Evolutionary conservation across 2,329 filamentous ascomycete species (phyloP).

Genomic region (Nemania sp.): DNA sequence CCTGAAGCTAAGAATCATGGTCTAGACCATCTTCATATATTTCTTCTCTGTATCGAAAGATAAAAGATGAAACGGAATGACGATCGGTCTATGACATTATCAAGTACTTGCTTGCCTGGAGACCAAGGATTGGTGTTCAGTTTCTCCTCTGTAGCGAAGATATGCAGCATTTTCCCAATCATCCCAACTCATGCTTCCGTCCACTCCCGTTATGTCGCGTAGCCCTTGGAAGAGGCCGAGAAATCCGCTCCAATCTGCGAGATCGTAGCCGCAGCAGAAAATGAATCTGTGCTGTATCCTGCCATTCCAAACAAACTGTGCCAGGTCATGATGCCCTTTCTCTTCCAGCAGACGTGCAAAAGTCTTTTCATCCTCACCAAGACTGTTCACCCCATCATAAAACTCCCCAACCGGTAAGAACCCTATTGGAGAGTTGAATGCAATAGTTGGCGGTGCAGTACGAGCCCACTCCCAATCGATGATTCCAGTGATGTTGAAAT

Average conservation of each 20-base stretch:
- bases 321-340: conserved; percentile 44
- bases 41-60: too few species aligned
- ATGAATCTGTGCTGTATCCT: conserved; percentile 44
- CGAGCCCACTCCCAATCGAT: conserved; percentile 50
- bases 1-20: too few species aligned
- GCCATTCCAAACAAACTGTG: conserved; percentile 43
- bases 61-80: too few species aligned
- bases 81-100: too few species aligned
- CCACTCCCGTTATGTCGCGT: conserved; percentile 40
- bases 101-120: too few species aligned
- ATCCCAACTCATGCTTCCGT: conserved; percentile 43
- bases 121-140: too few species aligned
- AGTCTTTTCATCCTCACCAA: conserved; percentile 44
- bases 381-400: conserved; percentile 41
- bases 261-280: conserved; percentile 49
- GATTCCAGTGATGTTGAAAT: conserved; percentile 52
- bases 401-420: conserved; percentile 47
- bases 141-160: too few species aligned
- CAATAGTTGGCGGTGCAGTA: conserved; percentile 40
- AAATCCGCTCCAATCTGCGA: conserved; percentile 48
- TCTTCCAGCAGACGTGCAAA: conserved; percentile 42
- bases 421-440: conserved; percentile 48
- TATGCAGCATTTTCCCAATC: conserved; percentile 43
- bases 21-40: too few species aligned
- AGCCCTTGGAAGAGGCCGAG: conserved; percentile 47